Evolutionary conservation across 2,329 filamentous ascomycete species (phyloP), one percentile per base, ranked within the genome.

Genomic region (Colletotrichum tropicicola): DNA sequence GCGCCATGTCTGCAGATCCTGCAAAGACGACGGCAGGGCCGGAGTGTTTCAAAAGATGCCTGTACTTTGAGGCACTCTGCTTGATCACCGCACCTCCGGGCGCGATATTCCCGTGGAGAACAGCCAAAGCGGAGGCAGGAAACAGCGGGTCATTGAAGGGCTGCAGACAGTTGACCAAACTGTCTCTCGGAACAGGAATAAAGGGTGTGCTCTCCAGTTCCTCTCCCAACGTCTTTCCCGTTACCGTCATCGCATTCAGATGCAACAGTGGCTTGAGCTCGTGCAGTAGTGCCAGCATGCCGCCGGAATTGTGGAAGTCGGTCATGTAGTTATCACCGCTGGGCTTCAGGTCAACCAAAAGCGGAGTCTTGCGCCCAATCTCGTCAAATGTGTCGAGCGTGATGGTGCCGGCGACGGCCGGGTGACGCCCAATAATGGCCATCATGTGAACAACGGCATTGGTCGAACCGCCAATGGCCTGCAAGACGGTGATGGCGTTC

Each of bases 371-470:
- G 69, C 93, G 83, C 59, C 91, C 92, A 52, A 96, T 89, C 52
- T 91, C 87, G 75, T 97, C 92, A 73, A 97, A 84, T 39, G 94
- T 93, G 70, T 92, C 87, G 12, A 97, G 81, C 0, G 87, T 91
- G n/a, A 97, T 84, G 2, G 75, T 76, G 1, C 82, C 83, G 3
- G 86, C 83, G 0, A 97, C 85, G 6, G 80, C 83, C 0, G 93
- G 93, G 67, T 87, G 85, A 0, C 93, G 92, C 60, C 90, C 88
- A 10, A 91, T 88, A 82, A 97, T 96, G 62, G 93, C 93, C 73
- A 97, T 87, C n/a, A 96, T 85, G 73, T 97, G 93, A 2, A 97
- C 87, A 1, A 96, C 89, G 2, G 91, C 92, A 73, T 97, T 97
- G 2, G 93, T 97, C 5, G 90, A 93, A 53, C 93, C 93, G 17